Conservation (phyloP, 2,329 filamentous ascomycete genomes). For the Xylaria sp. region DNA sequence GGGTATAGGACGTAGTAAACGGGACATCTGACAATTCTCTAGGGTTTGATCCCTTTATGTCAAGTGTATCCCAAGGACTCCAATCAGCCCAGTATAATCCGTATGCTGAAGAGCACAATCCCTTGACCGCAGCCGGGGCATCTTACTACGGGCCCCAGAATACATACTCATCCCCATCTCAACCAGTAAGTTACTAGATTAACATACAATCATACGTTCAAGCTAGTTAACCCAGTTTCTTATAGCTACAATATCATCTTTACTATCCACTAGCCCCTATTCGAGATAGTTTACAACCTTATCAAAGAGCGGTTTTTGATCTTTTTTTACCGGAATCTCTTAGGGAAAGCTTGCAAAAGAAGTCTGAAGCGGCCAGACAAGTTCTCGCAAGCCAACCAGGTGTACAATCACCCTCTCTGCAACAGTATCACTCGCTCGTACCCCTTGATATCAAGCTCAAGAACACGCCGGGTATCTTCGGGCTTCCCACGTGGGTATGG, state of each 20-base stretch:
- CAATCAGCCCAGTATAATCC: conserved; percentile 68
- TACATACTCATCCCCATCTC: conserved; percentile 57
- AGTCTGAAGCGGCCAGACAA: conserved; percentile 82
- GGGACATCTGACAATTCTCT: conserved; percentile 41
- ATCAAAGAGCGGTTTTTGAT: conserved; percentile 86
- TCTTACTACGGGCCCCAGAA: conserved; percentile 70
- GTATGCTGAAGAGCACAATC: conserved; percentile 74
- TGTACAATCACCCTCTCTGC: conserved; percentile 73
- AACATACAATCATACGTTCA: not conserved
- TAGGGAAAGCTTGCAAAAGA: conserved; percentile 87
- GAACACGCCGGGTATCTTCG: conserved; percentile 79
- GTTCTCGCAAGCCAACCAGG: conserved; percentile 72
- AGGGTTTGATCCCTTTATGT: conserved; percentile 69
- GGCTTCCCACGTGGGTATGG: conserved; percentile 92
- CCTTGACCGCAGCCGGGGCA: conserved; percentile 60
- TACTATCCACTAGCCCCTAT: conserved; percentile 86
- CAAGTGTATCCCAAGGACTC: conserved; percentile 57
- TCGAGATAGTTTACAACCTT: conserved; percentile 75
- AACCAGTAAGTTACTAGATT: conserved; percentile 58
- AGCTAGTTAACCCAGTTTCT: conserved; percentile 22
- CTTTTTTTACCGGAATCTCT: conserved; percentile 89
- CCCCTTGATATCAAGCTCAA: conserved; percentile 83
- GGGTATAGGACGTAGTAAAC: conserved; percentile 34
- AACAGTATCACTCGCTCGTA: conserved; percentile 91
- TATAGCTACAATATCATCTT: conserved; percentile 83